phyloP scores from a whole-genome alignment of 1,284 basidiomycete genomes.

The Naganishia sp. region DNA sequence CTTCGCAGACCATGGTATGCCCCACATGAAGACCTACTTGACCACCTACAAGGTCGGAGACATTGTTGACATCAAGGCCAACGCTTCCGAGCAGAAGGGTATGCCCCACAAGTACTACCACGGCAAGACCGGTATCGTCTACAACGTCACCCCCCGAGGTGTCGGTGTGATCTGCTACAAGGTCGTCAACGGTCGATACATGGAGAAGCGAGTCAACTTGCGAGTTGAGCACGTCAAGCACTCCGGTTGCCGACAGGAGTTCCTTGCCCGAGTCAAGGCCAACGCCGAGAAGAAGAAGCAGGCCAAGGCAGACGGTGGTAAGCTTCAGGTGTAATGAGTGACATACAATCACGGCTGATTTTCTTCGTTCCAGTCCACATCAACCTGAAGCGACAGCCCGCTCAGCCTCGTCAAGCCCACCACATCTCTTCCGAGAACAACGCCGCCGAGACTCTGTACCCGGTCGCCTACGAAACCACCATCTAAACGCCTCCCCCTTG shows the following conservation, averaged over 20 bases:
- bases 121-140: slow-evolving; percentile 85
- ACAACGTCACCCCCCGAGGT: slow-evolving; percentile 93
- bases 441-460: slow-evolving; percentile 87
- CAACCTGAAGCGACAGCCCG: slow-evolving; percentile 82
- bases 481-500: slow-evolving; percentile 44
- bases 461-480: slow-evolving; percentile 67
- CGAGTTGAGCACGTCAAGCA: slow-evolving; percentile 97
- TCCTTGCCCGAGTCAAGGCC: slow-evolving; percentile 91
- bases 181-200: slow-evolving; percentile 96
- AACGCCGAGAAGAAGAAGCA: slow-evolving; percentile 84
- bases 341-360: slow-evolving; percentile 5
- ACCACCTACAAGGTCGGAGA: slow-evolving; percentile 92
- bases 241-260: slow-evolving; percentile 98
- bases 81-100: slow-evolving; percentile 98
- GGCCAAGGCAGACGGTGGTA: slow-evolving; percentile 86
- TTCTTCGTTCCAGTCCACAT: slow-evolving; percentile 65
- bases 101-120: slow-evolving; percentile 60
- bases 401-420: slow-evolving; percentile 76
- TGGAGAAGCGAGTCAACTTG: slow-evolving; percentile 99
- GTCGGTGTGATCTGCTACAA: slow-evolving; percentile 99
- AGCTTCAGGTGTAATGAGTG: slow-evolving; percentile 49
- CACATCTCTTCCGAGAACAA: slow-evolving; percentile 76
- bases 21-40: slow-evolving; percentile 91
- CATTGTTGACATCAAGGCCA: slow-evolving; percentile 99
- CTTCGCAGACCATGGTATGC: slow-evolving; percentile 78